A percentile compares a stretch with the other conserved stretches of the same genome.
phyloP scores from a whole-genome alignment of 2,329 filamentous ascomycete genomes.

The Microsporum audouinii region DNA sequence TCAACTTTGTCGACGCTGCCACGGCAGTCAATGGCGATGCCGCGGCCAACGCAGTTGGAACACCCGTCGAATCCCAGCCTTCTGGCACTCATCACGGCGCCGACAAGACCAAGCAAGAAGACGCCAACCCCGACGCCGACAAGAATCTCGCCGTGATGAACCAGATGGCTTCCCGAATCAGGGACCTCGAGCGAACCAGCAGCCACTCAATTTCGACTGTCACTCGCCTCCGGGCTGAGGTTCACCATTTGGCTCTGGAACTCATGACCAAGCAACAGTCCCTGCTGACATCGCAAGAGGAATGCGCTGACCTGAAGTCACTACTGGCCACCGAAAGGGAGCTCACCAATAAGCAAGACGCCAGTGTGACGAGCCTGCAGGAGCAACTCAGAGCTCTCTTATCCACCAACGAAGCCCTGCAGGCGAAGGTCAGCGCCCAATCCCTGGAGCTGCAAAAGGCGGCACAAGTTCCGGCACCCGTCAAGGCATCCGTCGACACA shows the following conservation, averaged over 20 bases:
- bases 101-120: background rate
- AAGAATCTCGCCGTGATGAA: conserved; percentile 3
- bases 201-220: conserved; percentile 1
- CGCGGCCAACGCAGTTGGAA: background rate
- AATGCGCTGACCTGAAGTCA: background rate
- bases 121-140: background rate
- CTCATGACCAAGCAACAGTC: conserved; percentile 1
- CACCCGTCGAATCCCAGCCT: background rate
- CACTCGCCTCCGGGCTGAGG: background rate
- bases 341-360: background rate
- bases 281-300: background rate
- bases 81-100: background rate
- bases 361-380: conserved; percentile 5
- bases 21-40: background rate
- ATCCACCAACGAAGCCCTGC: conserved; percentile 4
- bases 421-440: background rate
- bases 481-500: background rate
- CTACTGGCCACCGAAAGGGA: background rate
- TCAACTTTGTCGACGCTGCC: background rate
- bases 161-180: conserved; percentile 6
- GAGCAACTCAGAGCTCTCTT: background rate
- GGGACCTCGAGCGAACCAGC: conserved; percentile 8
- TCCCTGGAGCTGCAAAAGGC: conserved; percentile 5
- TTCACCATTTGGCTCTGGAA: background rate
- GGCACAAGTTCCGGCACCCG: background rate